These are phyloP conservation scores for Lactarius akahatsu DNA, from an alignment of 768 basidiomycete species.

Conservation along the genomic window DNA sequence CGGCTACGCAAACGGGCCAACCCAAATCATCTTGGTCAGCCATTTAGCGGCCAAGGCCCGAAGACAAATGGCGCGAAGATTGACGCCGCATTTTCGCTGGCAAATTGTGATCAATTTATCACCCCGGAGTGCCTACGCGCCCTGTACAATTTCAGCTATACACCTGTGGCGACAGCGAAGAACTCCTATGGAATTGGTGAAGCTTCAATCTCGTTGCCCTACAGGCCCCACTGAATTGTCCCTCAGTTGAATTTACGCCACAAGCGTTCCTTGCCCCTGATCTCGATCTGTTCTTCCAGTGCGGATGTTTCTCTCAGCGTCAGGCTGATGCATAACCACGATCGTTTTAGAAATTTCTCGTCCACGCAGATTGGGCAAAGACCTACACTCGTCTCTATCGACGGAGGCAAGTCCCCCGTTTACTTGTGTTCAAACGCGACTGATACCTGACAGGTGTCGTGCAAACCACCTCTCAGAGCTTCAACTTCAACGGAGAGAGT, in stretches of 20 bases:
- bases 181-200: constrained; percentile 56
- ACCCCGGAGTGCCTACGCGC: constrained; percentile 60
- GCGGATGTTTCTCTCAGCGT: constrained; percentile 2
- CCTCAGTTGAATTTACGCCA: constrained; percentile 43
- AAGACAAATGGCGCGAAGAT: constrained; percentile 32
- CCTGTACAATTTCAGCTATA: constrained; percentile 54
- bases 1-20: constrained; percentile 19
- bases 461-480: constrained; percentile 45
- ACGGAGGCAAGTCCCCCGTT: constrained; percentile 36
- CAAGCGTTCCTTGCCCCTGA: constrained; percentile 44
- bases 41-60: constrained; percentile 14
- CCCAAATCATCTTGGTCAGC: constrained; percentile 30
- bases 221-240: background rate
- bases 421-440: constrained; percentile 27
- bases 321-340: background rate
- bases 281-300: constrained; percentile 42
- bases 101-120: constrained; percentile 41
- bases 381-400: constrained; percentile 38
- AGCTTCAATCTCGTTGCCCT: background rate
- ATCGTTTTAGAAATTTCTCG: constrained; percentile 40
- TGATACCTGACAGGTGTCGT: constrained; percentile 36
- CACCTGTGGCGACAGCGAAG: constrained; percentile 40
- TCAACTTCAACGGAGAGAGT: constrained; percentile 60
- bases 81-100: constrained; percentile 30
- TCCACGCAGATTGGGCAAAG: constrained; percentile 41